These are phyloP conservation scores for Daldinia concentrica DNA, from an alignment of 495 filamentous ascomycete genomes.

Conservation along the genomic window DNA sequence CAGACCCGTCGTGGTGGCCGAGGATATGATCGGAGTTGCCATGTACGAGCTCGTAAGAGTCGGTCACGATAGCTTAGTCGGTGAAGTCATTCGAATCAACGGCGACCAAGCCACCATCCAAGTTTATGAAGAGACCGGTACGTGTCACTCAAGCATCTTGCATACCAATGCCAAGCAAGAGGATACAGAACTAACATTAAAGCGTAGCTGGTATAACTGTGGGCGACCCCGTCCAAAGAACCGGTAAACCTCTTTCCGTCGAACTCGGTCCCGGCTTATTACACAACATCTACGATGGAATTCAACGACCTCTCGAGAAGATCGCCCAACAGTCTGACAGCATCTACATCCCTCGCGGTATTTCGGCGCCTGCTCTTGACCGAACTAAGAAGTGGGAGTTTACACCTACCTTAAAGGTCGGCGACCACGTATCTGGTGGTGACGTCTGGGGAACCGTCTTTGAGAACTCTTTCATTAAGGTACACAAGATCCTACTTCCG, in stretches of 20 bases:
- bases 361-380: slow-evolving; percentile 86
- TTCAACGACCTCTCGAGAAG: slow-evolving; percentile 89
- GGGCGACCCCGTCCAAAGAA: slow-evolving; percentile 89
- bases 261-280: slow-evolving; percentile 96
- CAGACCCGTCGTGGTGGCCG: slow-evolving; percentile 94
- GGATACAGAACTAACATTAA: slow-evolving; percentile 20
- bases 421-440: slow-evolving; percentile 95
- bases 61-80: slow-evolving; percentile 86
- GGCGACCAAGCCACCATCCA: slow-evolving; percentile 96
- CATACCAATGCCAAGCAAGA: slow-evolving; percentile 2
- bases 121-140: slow-evolving; percentile 99
- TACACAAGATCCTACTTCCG: slow-evolving; percentile 95
- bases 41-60: slow-evolving; percentile 99
- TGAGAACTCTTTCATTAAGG: slow-evolving; percentile 94
- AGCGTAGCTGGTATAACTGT: slow-evolving; percentile 88
- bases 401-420: slow-evolving; percentile 87
- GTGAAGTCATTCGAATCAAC: slow-evolving; percentile 98
- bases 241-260: slow-evolving; percentile 94
- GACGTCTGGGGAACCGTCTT: slow-evolving; percentile 93
- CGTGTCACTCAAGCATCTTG: slow-evolving; percentile 16
- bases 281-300: slow-evolving; percentile 99
- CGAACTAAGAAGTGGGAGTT: slow-evolving; percentile 95
- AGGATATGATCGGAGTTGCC: slow-evolving; percentile 98
- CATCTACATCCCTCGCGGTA: slow-evolving; percentile 98
- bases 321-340: slow-evolving; percentile 80